Evolutionary conservation across 768 basidiomycete genomes (phyloP).

Genomic region (Trametes cingulata): DNA sequence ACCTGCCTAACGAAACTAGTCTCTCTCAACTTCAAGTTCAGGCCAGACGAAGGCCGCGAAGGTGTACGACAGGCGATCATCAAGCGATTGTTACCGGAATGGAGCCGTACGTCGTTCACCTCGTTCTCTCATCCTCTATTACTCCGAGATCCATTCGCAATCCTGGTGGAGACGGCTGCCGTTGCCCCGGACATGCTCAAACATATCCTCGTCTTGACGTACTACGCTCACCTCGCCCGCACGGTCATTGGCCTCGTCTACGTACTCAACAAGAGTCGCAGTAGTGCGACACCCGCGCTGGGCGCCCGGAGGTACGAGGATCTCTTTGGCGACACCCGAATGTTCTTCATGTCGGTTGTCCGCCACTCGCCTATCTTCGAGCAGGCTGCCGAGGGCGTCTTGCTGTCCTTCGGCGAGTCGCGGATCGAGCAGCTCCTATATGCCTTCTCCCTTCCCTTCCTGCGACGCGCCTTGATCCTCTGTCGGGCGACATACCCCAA

Average conservation of each 20-base stretch:
- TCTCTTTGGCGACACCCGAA: conserved; percentile 81
- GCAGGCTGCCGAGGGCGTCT: conserved; percentile 76
- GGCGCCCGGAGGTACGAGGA: conserved; percentile 60
- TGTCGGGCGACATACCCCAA: conserved; percentile 72
- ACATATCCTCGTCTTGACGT: conserved; percentile 84
- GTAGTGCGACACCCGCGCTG: conserved; percentile 40
- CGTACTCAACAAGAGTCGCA: conserved; percentile 71
- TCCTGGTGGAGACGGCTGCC: conserved; percentile 88
- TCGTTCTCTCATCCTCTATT: conserved; percentile 85
- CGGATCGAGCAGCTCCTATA: conserved; percentile 86
- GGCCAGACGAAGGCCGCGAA: conserved; percentile 74
- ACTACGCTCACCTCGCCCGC: conserved; percentile 88
- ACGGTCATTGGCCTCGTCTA: conserved; percentile 86
- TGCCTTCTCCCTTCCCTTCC: conserved; percentile 87
- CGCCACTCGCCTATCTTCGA: conserved; percentile 88
- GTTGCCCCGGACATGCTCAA: conserved; percentile 88
- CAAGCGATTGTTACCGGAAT: conserved; percentile 87
- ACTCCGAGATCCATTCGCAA: conserved; percentile 85
- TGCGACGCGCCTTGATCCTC: conserved; percentile 84
- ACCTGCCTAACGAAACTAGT: conserved; percentile 67
- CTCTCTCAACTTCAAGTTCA: conserved; percentile 64
- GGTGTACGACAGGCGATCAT: conserved; percentile 83
- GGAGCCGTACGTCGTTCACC: conserved; percentile 83
- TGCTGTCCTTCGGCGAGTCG: conserved; percentile 80
- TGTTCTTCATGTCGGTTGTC: conserved; percentile 90